Conservation (phyloP, 495 filamentous ascomycete genomes). For the Aspergillus incahuasiensis region DNA sequence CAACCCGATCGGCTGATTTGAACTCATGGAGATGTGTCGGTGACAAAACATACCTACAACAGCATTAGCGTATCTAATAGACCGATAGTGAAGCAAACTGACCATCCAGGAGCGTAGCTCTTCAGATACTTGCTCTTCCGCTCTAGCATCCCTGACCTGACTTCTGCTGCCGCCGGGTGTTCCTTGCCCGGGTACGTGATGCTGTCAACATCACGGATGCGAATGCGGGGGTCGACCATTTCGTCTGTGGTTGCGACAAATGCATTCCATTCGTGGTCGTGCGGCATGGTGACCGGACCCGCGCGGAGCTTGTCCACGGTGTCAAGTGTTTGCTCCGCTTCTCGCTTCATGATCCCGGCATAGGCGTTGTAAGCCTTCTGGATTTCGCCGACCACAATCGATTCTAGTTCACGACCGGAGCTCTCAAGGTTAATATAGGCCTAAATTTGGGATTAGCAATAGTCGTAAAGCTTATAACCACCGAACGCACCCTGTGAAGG, state of each 20-base stretch:
- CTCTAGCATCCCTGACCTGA: conserved; percentile 85
- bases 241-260: conserved; percentile 82
- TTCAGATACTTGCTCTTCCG: conserved; percentile 98
- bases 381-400: conserved; percentile 93
- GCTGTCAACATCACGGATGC: conserved; percentile 70
- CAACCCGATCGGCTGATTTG: conserved; percentile 76
- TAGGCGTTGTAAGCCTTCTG: conserved; percentile 95
- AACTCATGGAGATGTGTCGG: conserved; percentile 97
- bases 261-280: conserved; percentile 81
- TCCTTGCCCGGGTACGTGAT: conserved; percentile 93
- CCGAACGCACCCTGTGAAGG: conserved; percentile 68
- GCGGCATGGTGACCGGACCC: conserved; percentile 83
- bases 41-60: conserved; percentile 82
- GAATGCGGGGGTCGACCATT: conserved; percentile 80
- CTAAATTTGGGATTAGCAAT: conserved; percentile 42
- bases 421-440: conserved; percentile 92
- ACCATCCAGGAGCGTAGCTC: conserved; percentile 97
- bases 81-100: conserved; percentile 24
- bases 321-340: conserved; percentile 75
- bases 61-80: conserved; percentile 26
- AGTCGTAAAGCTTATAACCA: conserved; percentile 12
- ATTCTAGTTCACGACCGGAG: conserved; percentile 90
- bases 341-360: conserved; percentile 80
- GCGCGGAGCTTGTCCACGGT: conserved; percentile 76
- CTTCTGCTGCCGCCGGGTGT: conserved; percentile 80